These are phyloP conservation scores for Elsinoe necatrix DNA, from an alignment of 2,329 filamentous ascomycete genomes.

Conservation along the genomic window DNA sequence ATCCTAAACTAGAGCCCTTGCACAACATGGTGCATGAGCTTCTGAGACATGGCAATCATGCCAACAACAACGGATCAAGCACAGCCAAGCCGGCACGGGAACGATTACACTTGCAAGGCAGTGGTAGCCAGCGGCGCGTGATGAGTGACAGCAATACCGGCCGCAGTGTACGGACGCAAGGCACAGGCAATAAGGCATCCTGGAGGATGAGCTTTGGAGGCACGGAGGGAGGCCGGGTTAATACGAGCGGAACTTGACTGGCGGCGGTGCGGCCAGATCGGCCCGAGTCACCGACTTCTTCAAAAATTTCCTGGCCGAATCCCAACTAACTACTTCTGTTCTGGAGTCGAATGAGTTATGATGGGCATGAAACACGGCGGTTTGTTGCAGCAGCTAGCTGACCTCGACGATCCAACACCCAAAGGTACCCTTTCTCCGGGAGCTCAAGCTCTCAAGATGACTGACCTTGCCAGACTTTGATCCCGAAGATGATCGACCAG, in stretches of 20 bases:
- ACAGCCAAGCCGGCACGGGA: not conserved
- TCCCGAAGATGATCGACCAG: constrained; percentile 59
- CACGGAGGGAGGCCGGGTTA: not conserved
- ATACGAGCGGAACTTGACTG: not conserved
- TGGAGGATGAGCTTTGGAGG: not conserved
- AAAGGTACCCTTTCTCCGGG: constrained; percentile 22
- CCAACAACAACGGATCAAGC: not conserved
- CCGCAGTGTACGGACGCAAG: not conserved
- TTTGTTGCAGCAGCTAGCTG: constrained; percentile 23
- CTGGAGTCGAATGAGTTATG: constrained; percentile 8
- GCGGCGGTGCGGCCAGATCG: not conserved
- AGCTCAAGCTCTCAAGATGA: not conserved
- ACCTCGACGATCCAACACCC: constrained; percentile 23
- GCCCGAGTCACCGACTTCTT: constrained; percentile 2
- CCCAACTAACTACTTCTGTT: not conserved
- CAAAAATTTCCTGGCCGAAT: constrained; percentile 10
- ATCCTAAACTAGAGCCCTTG: not conserved
- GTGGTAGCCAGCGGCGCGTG: not conserved
- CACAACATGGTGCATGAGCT: not conserved
- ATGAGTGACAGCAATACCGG: not conserved
- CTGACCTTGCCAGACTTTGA: constrained; percentile 58
- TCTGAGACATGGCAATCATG: not conserved
- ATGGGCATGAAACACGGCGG: constrained; percentile 15
- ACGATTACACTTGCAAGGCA: not conserved
- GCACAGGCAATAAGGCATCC: not conserved